Percentiles rank a stretch among this genome's conserved stretches.
Conservation (phyloP, 2,329 filamentous ascomycete species). For the Aspergillus sp. region DNA sequence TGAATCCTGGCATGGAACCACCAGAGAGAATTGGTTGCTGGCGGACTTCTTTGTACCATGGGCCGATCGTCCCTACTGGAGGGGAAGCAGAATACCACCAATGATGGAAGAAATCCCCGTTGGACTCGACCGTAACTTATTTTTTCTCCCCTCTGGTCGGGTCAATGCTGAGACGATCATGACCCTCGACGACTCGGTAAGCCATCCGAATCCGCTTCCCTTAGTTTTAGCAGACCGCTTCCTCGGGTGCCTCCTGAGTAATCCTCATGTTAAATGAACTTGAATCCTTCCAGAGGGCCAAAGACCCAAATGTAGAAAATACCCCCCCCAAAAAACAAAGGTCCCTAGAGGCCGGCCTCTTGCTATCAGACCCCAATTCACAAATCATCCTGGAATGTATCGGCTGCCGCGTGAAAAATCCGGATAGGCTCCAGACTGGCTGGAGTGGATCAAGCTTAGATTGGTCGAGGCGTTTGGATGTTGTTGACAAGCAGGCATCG, state of each 20-base stretch:
- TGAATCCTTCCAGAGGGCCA: too few relatives aligned
- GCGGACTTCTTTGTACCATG: conserved; percentile 1
- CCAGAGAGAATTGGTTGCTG: conserved; percentile 10
- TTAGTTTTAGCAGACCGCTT: conserved; percentile 18
- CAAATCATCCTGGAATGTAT: neutral
- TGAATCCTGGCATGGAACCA: conserved; percentile 23
- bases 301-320: too few relatives aligned
- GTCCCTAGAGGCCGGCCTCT: neutral
- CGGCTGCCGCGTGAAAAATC: conserved; percentile 13
- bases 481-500: conserved; percentile 42
- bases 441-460: conserved; percentile 16
- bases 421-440: conserved; percentile 14
- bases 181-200: conserved; percentile 20
- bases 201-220: conserved; percentile 13
- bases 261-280: too few relatives aligned
- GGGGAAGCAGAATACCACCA: too few relatives aligned
- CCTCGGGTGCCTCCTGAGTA: conserved; percentile 10
- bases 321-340: too few relatives aligned
- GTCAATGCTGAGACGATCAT: conserved; percentile 20
- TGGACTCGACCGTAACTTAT: neutral
- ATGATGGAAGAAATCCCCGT: neutral
- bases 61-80: neutral
- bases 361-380: neutral
- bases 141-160: conserved; percentile 5
- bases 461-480: conserved; percentile 21